Percentiles rank a stretch among this genome's conserved stretches.
Conservation (phyloP, 2,329 filamentous ascomycete genomes). For the Bisporella sp. region DNA sequence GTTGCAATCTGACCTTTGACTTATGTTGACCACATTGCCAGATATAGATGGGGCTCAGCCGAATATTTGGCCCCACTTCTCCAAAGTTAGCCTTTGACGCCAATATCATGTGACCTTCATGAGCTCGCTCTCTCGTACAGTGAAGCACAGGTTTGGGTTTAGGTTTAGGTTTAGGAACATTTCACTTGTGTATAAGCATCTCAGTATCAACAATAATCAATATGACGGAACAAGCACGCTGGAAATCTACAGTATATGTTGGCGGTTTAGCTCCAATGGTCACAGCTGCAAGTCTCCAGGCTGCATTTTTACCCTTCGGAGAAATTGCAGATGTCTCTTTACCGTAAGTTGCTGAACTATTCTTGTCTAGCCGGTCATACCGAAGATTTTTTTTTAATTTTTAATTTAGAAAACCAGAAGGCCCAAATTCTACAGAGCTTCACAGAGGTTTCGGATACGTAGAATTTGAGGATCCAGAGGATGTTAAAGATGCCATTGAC, state of each 20-base stretch:
- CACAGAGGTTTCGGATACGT: conserved; percentile 96
- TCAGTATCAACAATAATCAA: conserved; percentile 10
- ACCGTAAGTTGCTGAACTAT: conserved; percentile 38
- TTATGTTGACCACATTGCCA: too few relatives aligned
- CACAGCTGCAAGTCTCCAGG: conserved; percentile 67
- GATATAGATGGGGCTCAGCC: too few relatives aligned
- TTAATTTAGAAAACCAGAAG: conserved; percentile 60
- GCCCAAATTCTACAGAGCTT: conserved; percentile 66
- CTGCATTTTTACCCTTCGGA: conserved; percentile 94
- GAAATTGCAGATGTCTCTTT: conserved; percentile 88
- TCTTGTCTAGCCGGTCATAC: not conserved
- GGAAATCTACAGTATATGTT: conserved; percentile 89
- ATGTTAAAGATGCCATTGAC: conserved; percentile 92
- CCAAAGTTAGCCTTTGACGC: too few relatives aligned
- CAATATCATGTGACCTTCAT: too few relatives aligned
- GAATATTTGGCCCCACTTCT: too few relatives aligned
- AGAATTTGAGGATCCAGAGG: conserved; percentile 79
- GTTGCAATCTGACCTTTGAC: too few relatives aligned
- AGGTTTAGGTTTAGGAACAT: too few relatives aligned
- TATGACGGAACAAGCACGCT: conserved; percentile 77
- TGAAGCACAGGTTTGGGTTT: too few relatives aligned
- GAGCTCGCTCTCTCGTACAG: too few relatives aligned
- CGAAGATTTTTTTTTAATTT: conserved; percentile 7
- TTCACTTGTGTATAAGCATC: too few relatives aligned
- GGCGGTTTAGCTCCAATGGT: conserved; percentile 80